Base-by-base conservation (phyloP, 306 rosid species). In the Glycyrrhiza uralensis region DNA sequence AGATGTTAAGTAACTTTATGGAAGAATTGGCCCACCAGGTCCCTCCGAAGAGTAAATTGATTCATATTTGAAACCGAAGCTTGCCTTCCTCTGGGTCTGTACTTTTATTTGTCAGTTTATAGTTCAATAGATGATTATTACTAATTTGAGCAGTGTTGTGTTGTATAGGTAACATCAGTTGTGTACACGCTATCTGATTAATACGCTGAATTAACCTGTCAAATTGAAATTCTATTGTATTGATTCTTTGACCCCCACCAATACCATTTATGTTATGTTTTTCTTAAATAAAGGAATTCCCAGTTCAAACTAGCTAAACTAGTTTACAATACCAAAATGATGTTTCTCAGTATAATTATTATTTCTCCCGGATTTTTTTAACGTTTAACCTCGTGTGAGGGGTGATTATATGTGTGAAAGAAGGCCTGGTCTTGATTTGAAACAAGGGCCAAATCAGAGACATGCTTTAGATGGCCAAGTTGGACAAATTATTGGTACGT, bases 41-140 rank as follows among this genome's bases (percentile, higher is more conserved):
- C 82, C 76, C 87, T 78, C 66, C 35, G 46, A 42, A 62, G 84
- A 80, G 87, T 41, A 85, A 78, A 87, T 85, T 80, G 89, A 87
- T 86, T 86, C 87, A 63, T 71, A 73, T 76, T 72, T 82, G 79
- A 84, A 60, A 66, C 81, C 28, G 36, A 68, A 51, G 72, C 74
- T 75, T 87, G 88, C 80, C 29, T 59, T 75, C 12, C 33, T 51
- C 18, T 22, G 79, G 69, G 24, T 81, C 72, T 23, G 76, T 49
- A 74, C 85, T 84, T 81, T 69, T 77, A 44, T 78, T 50, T 77
- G 61, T 65, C 66, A 52, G 54, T 78, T 74, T 55, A 33, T 64
- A 63, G 49, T 79, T 85, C 75, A 83, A 59, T 69, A 73, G 67
- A 74, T 72, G 33, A 78, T 68, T 20, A 60, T 71, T 72, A 55